Percentiles rank a stretch among this genome's conserved stretches.
phyloP scores from a whole-genome alignment of 1,139 yeast species.

The Lodderomyces oxycetoniae region DNA sequence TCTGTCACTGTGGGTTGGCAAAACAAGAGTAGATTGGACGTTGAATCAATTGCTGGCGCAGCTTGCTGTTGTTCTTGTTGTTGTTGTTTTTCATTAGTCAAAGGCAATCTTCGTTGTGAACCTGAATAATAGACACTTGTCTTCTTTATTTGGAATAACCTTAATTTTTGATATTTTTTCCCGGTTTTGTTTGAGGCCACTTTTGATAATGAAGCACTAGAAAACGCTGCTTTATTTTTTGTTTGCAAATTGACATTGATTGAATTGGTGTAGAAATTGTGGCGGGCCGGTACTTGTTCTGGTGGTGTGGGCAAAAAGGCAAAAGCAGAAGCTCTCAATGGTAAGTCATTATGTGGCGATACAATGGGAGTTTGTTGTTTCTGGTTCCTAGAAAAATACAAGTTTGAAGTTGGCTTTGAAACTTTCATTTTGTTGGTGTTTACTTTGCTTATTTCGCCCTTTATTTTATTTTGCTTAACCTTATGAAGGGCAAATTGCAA shows the following conservation, averaged over 20 bases:
- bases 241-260: slow-evolving; percentile 23
- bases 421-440: slow-evolving; percentile 4
- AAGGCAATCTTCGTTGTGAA: slow-evolving; percentile 14
- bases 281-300: slow-evolving; percentile 3
- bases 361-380: slow-evolving; percentile 10
- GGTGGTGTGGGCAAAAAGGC: slow-evolving; percentile 19
- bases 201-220: slow-evolving; percentile 16
- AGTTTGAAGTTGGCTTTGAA: slow-evolving; percentile 11
- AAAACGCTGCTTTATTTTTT: not conserved
- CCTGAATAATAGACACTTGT: slow-evolving; percentile 24
- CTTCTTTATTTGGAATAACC: slow-evolving; percentile 33
- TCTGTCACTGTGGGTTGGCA: slow-evolving; percentile 14
- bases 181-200: slow-evolving; percentile 20
- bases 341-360: slow-evolving; percentile 7
- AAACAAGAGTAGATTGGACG: slow-evolving; percentile 3
- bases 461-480: slow-evolving; percentile 31
- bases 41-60: slow-evolving; percentile 4
- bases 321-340: slow-evolving; percentile 3
- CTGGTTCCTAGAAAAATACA: too few relatives aligned
- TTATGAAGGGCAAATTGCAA: slow-evolving; percentile 77
- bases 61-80: too few relatives aligned
- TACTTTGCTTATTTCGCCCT: not conserved
- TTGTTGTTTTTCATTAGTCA: slow-evolving; percentile 8
- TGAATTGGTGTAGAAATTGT: slow-evolving; percentile 17
- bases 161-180: slow-evolving; percentile 19